These are phyloP conservation scores for Diaporthe sp. DNA, from an alignment of 2,329 filamentous ascomycete genomes.

Conservation along the genomic window DNA sequence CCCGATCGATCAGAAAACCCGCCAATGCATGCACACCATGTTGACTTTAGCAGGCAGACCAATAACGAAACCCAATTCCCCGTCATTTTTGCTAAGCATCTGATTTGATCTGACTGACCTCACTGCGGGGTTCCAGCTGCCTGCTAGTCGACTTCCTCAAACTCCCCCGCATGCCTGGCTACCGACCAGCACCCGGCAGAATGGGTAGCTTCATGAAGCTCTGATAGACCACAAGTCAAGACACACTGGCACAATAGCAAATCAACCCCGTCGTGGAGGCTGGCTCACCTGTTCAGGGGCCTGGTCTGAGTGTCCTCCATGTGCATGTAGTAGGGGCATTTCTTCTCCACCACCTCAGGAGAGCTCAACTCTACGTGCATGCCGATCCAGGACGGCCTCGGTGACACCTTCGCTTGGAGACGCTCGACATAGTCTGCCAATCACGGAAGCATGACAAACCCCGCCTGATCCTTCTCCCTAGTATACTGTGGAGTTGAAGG, in stretches of 20 bases:
- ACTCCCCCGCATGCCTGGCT: not conserved
- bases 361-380: not conserved
- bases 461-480: constrained; percentile 12
- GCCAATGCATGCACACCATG: not conserved
- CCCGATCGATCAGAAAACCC: not conserved
- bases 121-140: constrained; percentile 22
- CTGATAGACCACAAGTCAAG: not conserved
- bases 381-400: not conserved
- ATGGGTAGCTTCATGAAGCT: not conserved
- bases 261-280: not conserved
- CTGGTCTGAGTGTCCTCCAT: not conserved
- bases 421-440: not conserved
- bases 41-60: not conserved
- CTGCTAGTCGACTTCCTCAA: not conserved
- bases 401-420: constrained; percentile 13
- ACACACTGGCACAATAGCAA: not conserved
- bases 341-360: constrained; percentile 6
- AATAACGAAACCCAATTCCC: constrained; percentile 25
- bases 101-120: not conserved
- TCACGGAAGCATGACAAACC: constrained; percentile 26
- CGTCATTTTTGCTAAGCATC: not conserved
- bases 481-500: not conserved
- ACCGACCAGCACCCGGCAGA: not conserved
- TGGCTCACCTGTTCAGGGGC: not conserved
- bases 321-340: not conserved